phyloP scores from a whole-genome alignment of 1,284 basidiomycete species.

The Paramarasmius palmivorus region DNA sequence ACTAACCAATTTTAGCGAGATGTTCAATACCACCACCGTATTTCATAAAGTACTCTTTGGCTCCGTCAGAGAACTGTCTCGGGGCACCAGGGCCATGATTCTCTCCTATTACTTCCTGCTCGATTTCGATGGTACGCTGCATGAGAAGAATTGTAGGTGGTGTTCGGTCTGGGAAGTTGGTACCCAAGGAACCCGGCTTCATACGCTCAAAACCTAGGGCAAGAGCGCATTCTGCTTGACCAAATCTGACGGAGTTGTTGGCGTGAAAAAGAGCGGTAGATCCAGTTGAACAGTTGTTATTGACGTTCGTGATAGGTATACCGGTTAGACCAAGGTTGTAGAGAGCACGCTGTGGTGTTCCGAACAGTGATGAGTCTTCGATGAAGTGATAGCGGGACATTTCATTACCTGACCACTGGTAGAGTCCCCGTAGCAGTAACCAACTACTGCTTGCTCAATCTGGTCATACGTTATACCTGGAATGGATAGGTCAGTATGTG shows the following conservation, averaged over 20 bases:
- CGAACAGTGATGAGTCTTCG: background rate
- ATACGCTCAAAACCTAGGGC: conserved; percentile 89
- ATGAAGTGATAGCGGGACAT: background rate
- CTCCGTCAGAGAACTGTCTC: conserved; percentile 79
- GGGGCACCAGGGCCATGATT: conserved; percentile 74
- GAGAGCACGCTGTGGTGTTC: conserved; percentile 59
- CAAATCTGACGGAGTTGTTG: conserved; percentile 67
- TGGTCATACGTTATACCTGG: conserved; percentile 79
- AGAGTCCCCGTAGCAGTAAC: conserved; percentile 80
- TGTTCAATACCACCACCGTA: conserved; percentile 72
- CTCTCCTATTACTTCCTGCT: conserved; percentile 51
- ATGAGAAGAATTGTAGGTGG: conserved; percentile 56
- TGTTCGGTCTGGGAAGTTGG: conserved; percentile 70
- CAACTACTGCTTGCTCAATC: conserved; percentile 77
- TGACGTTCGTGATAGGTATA: conserved; percentile 86
- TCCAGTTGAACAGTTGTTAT: conserved; percentile 84
- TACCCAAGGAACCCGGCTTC: conserved; percentile 75
- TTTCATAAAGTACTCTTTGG: conserved; percentile 76
- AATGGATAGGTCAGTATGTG: background rate
- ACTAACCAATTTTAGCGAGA: conserved; percentile 75
- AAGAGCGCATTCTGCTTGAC: conserved; percentile 74
- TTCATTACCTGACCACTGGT: conserved; percentile 72
- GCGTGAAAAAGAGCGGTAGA: conserved; percentile 75
- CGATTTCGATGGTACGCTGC: conserved; percentile 49
- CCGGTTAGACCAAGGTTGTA: conserved; percentile 85